Evolutionary conservation across 495 filamentous ascomycete species (phyloP), one percentile per base, ranked within the genome.

Genomic region (Annulohypoxylon moriforme): DNA sequence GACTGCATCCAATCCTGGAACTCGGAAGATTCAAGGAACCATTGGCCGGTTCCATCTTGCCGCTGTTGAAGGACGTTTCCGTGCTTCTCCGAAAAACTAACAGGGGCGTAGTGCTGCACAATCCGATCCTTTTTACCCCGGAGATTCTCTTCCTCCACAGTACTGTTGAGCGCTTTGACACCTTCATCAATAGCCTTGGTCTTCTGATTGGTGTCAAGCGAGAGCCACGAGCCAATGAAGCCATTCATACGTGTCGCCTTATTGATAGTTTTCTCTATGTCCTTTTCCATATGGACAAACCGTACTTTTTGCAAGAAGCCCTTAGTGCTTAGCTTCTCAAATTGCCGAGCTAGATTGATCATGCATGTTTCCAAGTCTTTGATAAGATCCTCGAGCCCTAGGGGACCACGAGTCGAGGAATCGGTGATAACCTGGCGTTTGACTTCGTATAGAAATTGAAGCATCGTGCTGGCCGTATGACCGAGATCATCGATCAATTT

Each of bases 31-130:
- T 80, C 59, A 1, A 84, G 58, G 46, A 84, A 78, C 82, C 82
- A 84, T 31, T 73, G 72, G 8, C 78, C 79, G 2, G 82, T 83
- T 14, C 75, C 81, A 33, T 74, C 60, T 33, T 81, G 78, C 64
- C 79, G 69, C 22, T 71, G 65, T 20, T 50, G 60, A 42, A 83
- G 67, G 49, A 75, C 69, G 58, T 80, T 80, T 24, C 58, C 65
- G 24, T 83, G 79, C 49, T 81, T 76, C 20, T 71, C 50, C 9
- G 69, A 71, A 49, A 71, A 76, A 22, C 73, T 67, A 14, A 75
- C 53, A 6, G 71, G 66, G 4, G 76, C 66, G 46, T 64, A 67
- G 63, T 74, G 73, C 13, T 76, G 44, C 9, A 78, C 59, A 38
- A 78, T 68, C 3, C 52, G 33, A 25, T 74, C 27, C 3, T 70